phyloP scores from a whole-genome alignment of 78 protist genomes.

The Isochrysis galbana region DNA sequence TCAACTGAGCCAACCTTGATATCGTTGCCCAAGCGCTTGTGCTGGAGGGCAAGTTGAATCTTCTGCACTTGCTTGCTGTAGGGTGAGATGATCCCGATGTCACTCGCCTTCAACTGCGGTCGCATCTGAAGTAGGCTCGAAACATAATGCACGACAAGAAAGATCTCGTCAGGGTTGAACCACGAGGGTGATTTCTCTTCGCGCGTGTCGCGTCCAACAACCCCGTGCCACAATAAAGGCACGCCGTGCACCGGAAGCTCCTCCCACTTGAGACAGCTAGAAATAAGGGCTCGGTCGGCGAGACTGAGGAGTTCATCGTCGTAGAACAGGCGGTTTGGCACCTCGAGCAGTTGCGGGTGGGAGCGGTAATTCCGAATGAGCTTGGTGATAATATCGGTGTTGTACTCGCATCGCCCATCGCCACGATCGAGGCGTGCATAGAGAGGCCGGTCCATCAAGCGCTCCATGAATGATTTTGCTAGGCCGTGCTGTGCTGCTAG shows the following conservation, averaged over 20 bases:
- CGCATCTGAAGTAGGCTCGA: not conserved
- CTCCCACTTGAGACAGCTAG: not conserved
- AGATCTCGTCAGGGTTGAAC: constrained; percentile 50
- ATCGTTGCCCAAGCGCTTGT: not conserved
- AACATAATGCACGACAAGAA: not conserved
- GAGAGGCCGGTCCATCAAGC: constrained; percentile 33
- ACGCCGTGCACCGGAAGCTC: not conserved
- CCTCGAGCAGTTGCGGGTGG: constrained; percentile 42
- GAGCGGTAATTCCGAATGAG: constrained; percentile 51
- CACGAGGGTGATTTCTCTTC: constrained; percentile 49
- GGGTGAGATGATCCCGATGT: constrained; percentile 47
- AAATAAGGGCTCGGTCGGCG: not conserved
- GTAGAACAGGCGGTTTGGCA: constrained; percentile 42
- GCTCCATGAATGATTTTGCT: constrained; percentile 19
- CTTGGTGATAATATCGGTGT: constrained; percentile 32
- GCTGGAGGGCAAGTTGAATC: no score
- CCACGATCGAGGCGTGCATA: not conserved
- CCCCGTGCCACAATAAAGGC: constrained; percentile 42
- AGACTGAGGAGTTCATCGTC: not conserved
- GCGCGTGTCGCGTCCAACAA: constrained; percentile 31
- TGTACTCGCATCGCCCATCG: not conserved
- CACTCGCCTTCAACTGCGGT: not conserved
- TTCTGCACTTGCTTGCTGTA: constrained; percentile 48
- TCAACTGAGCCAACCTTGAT: constrained; percentile 32
- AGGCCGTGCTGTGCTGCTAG: not conserved